Conservation (phyloP, 768 basidiomycete genomes). For the Tubosaeta sp. region DNA sequence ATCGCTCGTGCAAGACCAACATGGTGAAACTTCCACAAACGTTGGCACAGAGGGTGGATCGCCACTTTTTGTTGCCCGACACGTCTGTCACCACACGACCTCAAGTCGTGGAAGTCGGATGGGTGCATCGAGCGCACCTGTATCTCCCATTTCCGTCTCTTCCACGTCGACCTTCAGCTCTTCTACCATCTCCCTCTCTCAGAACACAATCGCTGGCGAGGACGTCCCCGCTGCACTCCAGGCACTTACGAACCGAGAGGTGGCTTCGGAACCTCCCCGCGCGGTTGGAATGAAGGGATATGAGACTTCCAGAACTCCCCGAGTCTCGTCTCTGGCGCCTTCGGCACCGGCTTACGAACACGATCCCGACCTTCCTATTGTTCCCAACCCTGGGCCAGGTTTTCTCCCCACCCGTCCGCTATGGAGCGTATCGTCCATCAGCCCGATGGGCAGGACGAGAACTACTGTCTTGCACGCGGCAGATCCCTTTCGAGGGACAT, state of each 20-base stretch:
- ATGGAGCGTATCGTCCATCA: constrained; percentile 31
- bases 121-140: constrained; percentile 29
- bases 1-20: constrained; percentile 24
- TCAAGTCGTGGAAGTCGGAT: constrained; percentile 29
- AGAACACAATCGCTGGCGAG: constrained; percentile 16
- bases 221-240: constrained; percentile 15
- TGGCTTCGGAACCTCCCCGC: constrained; percentile 23
- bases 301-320: constrained; percentile 19
- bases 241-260: constrained; percentile 14
- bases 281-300: constrained; percentile 8
- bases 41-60: constrained; percentile 24
- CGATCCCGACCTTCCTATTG: constrained; percentile 25
- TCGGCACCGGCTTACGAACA: constrained; percentile 21
- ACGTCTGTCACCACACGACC: constrained; percentile 32
- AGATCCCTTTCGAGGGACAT: constrained; percentile 30
- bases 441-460: constrained; percentile 27
- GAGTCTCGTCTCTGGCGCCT: constrained; percentile 24
- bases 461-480: constrained; percentile 25
- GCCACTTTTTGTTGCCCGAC: constrained; percentile 30
- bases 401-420: constrained; percentile 26
- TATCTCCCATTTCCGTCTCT: constrained; percentile 27
- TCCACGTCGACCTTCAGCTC: constrained; percentile 26
- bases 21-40: constrained; percentile 21
- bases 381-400: constrained; percentile 12
- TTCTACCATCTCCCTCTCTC: constrained; percentile 17